These are phyloP conservation scores for Cladosporium sp. DNA, from an alignment of 2,329 filamentous ascomycete genomes.

Conservation along the genomic window DNA sequence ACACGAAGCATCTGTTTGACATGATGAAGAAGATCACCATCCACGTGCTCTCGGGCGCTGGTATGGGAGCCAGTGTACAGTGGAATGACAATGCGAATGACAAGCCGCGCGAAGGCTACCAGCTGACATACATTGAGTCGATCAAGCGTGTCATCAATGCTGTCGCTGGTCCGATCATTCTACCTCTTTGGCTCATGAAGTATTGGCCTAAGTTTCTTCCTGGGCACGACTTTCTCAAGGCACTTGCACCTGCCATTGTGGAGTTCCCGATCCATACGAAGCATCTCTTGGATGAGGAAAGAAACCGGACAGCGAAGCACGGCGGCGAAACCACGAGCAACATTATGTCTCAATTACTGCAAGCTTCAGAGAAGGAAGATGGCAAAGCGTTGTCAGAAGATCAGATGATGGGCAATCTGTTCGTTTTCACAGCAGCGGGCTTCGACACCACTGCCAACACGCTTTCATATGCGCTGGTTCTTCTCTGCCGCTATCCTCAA, in stretches of 20 bases:
- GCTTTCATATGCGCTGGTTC: slow-evolving; percentile 45
- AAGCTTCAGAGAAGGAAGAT: slow-evolving; percentile 19
- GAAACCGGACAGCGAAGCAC: slow-evolving; percentile 10
- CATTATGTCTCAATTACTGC: slow-evolving; percentile 26
- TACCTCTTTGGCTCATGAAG: slow-evolving; percentile 23
- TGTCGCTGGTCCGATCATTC: slow-evolving; percentile 23
- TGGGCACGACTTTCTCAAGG: slow-evolving; percentile 16
- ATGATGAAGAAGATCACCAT: slow-evolving; percentile 33
- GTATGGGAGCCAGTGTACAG: slow-evolving; percentile 26
- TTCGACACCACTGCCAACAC: slow-evolving; percentile 50
- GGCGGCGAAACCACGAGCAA: slow-evolving; percentile 21
- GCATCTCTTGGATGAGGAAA: slow-evolving; percentile 22
- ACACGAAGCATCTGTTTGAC: slow-evolving; percentile 27
- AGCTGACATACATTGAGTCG: slow-evolving; percentile 30
- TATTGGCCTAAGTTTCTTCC: slow-evolving; percentile 23
- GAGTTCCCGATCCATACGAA: slow-evolving; percentile 26
- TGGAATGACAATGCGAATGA: slow-evolving; percentile 23
- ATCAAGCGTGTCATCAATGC: slow-evolving; percentile 22
- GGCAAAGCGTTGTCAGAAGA: slow-evolving; percentile 31
- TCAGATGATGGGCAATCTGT: slow-evolving; percentile 44
- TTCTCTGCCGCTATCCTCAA: slow-evolving; percentile 44
- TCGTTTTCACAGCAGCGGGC: slow-evolving; percentile 43
- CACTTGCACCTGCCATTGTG: slow-evolving; percentile 19
- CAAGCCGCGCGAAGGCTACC: slow-evolving; percentile 25
- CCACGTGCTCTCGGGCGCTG: slow-evolving; percentile 29